Evolutionary conservation across 129 eudicot species (phyloP), one percentile per base, ranked within the genome.

Genomic region (Helianthus tuberosus): DNA sequence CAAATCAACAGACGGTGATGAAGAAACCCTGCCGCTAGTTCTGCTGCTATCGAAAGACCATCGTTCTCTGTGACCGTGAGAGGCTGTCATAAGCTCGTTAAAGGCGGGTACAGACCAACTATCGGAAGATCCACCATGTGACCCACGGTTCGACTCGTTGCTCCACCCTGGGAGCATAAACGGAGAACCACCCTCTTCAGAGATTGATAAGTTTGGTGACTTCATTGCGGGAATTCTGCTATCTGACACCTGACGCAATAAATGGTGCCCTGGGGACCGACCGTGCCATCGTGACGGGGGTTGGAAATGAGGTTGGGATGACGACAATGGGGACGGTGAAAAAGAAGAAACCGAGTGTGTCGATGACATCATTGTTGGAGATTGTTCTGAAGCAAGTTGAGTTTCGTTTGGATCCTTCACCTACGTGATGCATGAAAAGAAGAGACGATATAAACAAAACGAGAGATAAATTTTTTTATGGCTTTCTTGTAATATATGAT

Each of bases 71-170:
- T 6, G 64, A 23, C 41, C 11, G 64, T 78, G 89, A 68, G 96
- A 80, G 11, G 79, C 60, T 11, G 91, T 76, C 79, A 82, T 81
- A 73, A 84, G 82, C 68, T 91, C 92, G 43, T 87, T 76, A 66
- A 88, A 87, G 47, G 80, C 81, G 51, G 89, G 96, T n/a, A 87
- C 73, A 32, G 96, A 90, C 93, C 91, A 91, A 53, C 88, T 80
- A 78, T 88, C 96, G 3, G 91, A 94, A 43, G 96, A 88, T 27
- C 93, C 92, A 44, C 88, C 91, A 71, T 81, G 81, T 23, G 96
- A 94, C 67, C 86, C 88, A 55, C 92, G 15, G 44, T 80, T 81
- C 35, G 96, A 88, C 32, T 83, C 92, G 54, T 88, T 81, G 84
- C 86, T 81, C 87, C 88, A 88, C 63, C 84, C 85, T 35, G 87